phyloP scores from a whole-genome alignment of 306 rosid species.

The Inga laurina region DNA sequence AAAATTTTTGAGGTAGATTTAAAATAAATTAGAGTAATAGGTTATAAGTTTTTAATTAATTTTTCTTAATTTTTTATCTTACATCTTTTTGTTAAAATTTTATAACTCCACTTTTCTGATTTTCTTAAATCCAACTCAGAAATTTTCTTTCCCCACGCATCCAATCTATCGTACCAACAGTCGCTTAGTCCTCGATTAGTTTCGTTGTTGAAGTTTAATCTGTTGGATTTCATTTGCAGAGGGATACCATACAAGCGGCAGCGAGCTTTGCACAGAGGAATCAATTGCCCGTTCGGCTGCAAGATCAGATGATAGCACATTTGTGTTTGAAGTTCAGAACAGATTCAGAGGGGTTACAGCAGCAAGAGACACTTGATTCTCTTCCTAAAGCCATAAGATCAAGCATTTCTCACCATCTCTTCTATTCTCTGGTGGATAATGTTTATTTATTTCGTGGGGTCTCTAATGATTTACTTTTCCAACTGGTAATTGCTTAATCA shows the following conservation, averaged over 20 bases:
- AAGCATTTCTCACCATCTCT: slow-evolving; percentile 61
- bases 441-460: slow-evolving; percentile 76
- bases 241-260: slow-evolving; percentile 70
- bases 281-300: slow-evolving; percentile 59
- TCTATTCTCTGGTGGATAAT: slow-evolving; percentile 53
- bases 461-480: slow-evolving; percentile 72
- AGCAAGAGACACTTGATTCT: slow-evolving; percentile 71
- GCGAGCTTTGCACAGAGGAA: slow-evolving; percentile 64
- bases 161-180: neutral
- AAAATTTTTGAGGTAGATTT: too few species aligned
- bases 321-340: slow-evolving; percentile 71
- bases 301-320: slow-evolving; percentile 77
- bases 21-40: too few species aligned
- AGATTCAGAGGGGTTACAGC: slow-evolving; percentile 75
- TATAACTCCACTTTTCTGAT: too few species aligned
- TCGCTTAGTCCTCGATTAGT: neutral
- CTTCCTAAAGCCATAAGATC: slow-evolving; percentile 88
- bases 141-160: too few species aligned
- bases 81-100: too few species aligned
- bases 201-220: neutral
- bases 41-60: too few species aligned
- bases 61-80: too few species aligned
- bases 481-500: slow-evolving; percentile 56
- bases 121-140: too few species aligned
- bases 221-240: slow-evolving; percentile 36